Conservation (phyloP, 1,284 basidiomycete species). For the Mycena sp. region DNA sequence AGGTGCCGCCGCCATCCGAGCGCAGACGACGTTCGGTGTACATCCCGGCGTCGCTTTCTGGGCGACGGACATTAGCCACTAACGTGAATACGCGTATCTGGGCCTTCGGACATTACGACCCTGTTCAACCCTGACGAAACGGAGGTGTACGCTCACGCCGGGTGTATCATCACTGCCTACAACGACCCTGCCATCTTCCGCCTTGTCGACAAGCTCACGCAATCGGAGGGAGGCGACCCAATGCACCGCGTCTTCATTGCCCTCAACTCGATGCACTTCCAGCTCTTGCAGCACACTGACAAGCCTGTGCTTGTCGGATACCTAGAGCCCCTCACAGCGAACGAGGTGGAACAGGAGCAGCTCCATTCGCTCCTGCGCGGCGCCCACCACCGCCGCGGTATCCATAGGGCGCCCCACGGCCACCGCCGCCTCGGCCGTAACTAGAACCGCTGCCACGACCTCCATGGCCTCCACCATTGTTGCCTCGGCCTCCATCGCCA, state of each 20-base stretch:
- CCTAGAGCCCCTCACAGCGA: neutral
- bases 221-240: neutral
- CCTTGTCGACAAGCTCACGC: neutral
- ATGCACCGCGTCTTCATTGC: neutral
- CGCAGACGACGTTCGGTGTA: neutral
- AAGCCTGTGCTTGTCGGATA: neutral
- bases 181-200: neutral
- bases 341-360: neutral
- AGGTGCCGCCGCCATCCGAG: neutral
- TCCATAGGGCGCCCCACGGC: neutral
- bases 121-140: neutral
- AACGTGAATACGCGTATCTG: too few species aligned
- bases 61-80: neutral
- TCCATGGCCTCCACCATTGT: neutral
- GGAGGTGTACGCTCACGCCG: neutral
- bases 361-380: neutral
- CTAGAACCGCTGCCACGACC: neutral
- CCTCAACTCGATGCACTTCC: slow-evolving; percentile 2
- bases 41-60: neutral
- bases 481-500: neutral
- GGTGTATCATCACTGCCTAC: too few species aligned
- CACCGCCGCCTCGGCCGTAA: neutral
- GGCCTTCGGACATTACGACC: neutral
- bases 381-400: too few species aligned
- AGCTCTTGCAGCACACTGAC: neutral